These are phyloP conservation scores for Terana coerulea DNA, from an alignment of 768 basidiomycete species.

Conservation along the genomic window DNA sequence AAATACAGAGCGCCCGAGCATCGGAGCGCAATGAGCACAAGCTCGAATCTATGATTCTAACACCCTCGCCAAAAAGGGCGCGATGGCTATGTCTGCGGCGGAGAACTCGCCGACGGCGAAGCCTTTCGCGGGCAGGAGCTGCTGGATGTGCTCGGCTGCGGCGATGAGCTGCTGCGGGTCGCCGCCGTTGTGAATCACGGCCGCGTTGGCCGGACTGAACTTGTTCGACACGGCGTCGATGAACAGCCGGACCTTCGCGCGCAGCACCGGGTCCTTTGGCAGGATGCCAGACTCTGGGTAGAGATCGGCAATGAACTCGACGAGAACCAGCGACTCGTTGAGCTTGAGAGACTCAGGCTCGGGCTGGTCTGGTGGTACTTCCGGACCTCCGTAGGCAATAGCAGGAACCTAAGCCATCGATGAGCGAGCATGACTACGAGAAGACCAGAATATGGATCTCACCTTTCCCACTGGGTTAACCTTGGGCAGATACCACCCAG, in stretches of 20 bases:
- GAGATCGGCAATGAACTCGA: constrained; percentile 65
- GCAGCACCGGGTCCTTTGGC: constrained; percentile 50
- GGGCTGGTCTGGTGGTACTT: constrained; percentile 48
- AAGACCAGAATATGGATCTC: neutral
- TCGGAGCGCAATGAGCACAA: too few species aligned
- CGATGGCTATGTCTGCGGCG: constrained; percentile 59
- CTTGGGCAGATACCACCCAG: constrained; percentile 62
- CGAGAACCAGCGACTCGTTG: constrained; percentile 59
- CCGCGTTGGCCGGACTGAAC: constrained; percentile 36
- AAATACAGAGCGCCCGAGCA: too few species aligned
- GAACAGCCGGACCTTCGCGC: constrained; percentile 61
- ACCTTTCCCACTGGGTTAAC: constrained; percentile 70
- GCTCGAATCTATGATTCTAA: too few species aligned
- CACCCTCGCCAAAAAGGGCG: constrained; percentile 65
- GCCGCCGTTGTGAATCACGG: constrained; percentile 30
- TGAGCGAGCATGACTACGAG: too few species aligned
- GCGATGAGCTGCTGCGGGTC: constrained; percentile 39
- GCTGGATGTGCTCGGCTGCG: constrained; percentile 46
- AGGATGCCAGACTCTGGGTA: constrained; percentile 44
- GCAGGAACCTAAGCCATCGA: constrained; percentile 44
- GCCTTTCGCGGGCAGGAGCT: constrained; percentile 43
- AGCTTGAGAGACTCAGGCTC: constrained; percentile 58
- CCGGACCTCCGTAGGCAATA: constrained; percentile 56
- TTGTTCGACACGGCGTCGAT: constrained; percentile 50
- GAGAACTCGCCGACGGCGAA: constrained; percentile 46